These are phyloP conservation scores for Pezicula radicicola DNA, from an alignment of 2,329 filamentous ascomycete genomes.

Conservation along the genomic window DNA sequence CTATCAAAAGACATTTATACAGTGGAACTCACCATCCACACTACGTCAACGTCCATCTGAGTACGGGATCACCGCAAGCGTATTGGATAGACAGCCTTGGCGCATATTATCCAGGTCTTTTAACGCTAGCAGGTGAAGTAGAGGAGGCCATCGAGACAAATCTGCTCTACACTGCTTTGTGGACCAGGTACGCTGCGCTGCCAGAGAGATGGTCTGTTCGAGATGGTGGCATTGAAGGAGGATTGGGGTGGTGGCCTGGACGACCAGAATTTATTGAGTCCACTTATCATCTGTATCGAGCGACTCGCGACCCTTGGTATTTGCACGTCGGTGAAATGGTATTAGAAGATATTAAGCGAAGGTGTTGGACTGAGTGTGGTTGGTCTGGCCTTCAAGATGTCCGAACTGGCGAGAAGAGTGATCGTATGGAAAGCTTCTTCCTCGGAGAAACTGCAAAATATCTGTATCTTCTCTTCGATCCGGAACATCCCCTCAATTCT, in stretches of 20 bases:
- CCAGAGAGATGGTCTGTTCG: constrained; percentile 92
- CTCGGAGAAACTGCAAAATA: constrained; percentile 96
- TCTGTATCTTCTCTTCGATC: constrained; percentile 85
- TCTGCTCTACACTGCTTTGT: constrained; percentile 85
- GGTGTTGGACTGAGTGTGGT: constrained; percentile 88
- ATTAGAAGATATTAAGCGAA: constrained; percentile 77
- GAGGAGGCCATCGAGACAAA: constrained; percentile 91
- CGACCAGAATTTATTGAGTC: constrained; percentile 97
- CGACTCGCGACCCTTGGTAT: constrained; percentile 94
- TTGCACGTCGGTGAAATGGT: constrained; percentile 96
- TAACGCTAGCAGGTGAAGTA: constrained; percentile 82
- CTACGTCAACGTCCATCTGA: constrained; percentile 85
- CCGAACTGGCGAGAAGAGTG: constrained; percentile 76
- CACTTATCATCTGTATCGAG: constrained; percentile 92
- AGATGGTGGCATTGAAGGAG: constrained; percentile 79
- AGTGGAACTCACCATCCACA: constrained; percentile 83
- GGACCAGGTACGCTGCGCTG: constrained; percentile 91
- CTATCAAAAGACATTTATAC: constrained; percentile 90
- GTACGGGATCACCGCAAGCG: constrained; percentile 82
- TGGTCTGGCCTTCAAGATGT: constrained; percentile 90
- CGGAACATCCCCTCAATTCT: constrained; percentile 80
- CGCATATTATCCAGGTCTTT: constrained; percentile 88
- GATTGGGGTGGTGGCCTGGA: constrained; percentile 91
- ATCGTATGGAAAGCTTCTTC: constrained; percentile 99
- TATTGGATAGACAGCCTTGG: constrained; percentile 96